phyloP scores from a whole-genome alignment of 148 eudicot species.

The Beta vulgaris region DNA sequence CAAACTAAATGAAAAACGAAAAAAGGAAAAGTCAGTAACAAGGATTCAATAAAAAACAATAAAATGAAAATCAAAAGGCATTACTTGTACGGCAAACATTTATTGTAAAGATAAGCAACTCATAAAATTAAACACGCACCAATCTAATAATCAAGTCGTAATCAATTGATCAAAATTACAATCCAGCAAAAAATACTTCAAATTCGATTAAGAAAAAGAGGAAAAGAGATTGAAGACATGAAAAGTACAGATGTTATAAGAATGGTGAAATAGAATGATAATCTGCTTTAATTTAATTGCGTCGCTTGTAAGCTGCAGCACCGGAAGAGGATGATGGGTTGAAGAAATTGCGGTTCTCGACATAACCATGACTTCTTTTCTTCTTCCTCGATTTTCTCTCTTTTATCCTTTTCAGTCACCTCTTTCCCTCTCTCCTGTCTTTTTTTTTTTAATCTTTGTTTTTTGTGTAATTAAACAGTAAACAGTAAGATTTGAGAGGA shows the following conservation, averaged over 20 bases:
- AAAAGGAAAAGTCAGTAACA: not conserved
- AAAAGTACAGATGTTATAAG: too few species aligned
- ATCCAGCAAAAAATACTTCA: not conserved
- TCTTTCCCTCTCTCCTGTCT: conserved; percentile 11
- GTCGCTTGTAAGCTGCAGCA: conserved; percentile 15
- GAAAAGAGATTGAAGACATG: too few species aligned
- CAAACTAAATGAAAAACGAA: too few species aligned
- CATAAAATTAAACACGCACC: conserved; percentile 16
- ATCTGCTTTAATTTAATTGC: not conserved
- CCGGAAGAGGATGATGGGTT: conserved; percentile 12
- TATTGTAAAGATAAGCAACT: not conserved
- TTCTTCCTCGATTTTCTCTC: not conserved
- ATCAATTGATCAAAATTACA: not conserved
- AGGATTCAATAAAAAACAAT: not conserved
- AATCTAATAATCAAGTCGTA: not conserved
- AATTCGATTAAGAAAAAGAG: not conserved
- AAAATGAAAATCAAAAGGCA: not conserved
- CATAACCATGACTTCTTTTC: conserved; percentile 24
- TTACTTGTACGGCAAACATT: conserved; percentile 7
- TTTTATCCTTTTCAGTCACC: not conserved
- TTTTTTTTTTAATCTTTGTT: not conserved
- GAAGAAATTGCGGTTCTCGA: conserved; percentile 18
- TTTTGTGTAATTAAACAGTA: not conserved
- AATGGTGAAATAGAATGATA: not conserved
- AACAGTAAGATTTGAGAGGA: too few species aligned